Conservation (phyloP, 2,329 filamentous ascomycete species). For the Colletotrichum sp. region DNA sequence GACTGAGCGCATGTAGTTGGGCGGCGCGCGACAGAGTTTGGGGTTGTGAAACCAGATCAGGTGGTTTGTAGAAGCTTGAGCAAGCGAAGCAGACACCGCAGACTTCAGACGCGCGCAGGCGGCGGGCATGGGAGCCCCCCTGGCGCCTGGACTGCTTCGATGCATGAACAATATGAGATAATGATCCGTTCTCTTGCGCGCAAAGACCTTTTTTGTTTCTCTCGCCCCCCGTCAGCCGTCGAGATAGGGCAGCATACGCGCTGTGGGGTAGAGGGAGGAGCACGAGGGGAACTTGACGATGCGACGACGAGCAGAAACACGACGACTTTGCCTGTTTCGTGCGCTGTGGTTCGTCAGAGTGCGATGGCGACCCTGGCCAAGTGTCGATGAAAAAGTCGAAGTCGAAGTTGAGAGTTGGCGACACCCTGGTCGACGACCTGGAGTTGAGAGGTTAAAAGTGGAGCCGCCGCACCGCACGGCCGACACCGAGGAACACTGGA, state of each 20-base stretch:
- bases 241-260: background rate
- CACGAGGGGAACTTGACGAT: background rate
- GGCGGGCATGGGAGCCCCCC: background rate
- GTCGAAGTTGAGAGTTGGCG: constrained; percentile 6
- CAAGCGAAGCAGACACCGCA: background rate
- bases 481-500: background rate
- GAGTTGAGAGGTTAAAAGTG: constrained; percentile 1
- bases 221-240: background rate
- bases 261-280: background rate
- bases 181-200: background rate
- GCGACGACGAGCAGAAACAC: background rate
- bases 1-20: background rate
- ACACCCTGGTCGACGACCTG: background rate
- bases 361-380: background rate
- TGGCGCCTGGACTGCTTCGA: background rate
- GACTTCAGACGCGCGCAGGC: background rate
- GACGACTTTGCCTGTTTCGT: background rate
- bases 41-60: constrained; percentile 16
- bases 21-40: constrained; percentile 3
- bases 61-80: background rate
- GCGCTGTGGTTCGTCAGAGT: constrained; percentile 4
- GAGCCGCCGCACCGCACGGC: constrained; percentile 1
- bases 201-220: background rate
- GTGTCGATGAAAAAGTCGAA: background rate
- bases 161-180: constrained; percentile 5